These are phyloP conservation scores for Ogataea dorogensis DNA, from an alignment of 805 yeast species.

Conservation along the genomic window DNA sequence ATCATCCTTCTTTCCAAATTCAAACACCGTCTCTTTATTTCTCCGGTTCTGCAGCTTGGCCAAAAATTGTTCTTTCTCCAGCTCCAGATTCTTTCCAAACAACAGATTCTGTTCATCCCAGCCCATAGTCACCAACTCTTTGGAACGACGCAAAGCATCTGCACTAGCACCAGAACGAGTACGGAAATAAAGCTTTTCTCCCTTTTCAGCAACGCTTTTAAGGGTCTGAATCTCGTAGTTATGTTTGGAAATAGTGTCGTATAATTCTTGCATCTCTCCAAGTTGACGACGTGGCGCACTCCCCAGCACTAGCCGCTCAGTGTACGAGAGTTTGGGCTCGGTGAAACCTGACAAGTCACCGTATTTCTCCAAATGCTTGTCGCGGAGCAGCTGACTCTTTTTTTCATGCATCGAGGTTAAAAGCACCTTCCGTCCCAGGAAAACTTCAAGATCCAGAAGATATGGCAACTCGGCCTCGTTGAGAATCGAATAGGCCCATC, in stretches of 20 bases:
- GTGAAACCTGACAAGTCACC: slow-evolving; percentile 30
- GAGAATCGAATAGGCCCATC: slow-evolving; percentile 95
- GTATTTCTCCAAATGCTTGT: slow-evolving; percentile 41
- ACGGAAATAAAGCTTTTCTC: slow-evolving; percentile 82
- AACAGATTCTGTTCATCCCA: slow-evolving; percentile 89
- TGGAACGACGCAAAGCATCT: slow-evolving; percentile 83
- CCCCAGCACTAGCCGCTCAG: slow-evolving; percentile 79
- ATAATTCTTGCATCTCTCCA: slow-evolving; percentile 72
- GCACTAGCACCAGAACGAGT: slow-evolving; percentile 84
- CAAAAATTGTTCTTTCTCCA: slow-evolving; percentile 69
- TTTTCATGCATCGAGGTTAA: slow-evolving; percentile 68
- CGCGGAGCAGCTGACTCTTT: slow-evolving; percentile 51
- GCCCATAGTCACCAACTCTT: slow-evolving; percentile 67
- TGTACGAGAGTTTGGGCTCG: slow-evolving; percentile 66
- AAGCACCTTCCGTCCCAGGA: slow-evolving; percentile 78
- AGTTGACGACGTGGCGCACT: slow-evolving; percentile 69
- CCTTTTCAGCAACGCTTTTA: slow-evolving; percentile 74
- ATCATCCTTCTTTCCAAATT: slow-evolving; percentile 70
- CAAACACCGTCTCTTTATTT: slow-evolving; percentile 90
- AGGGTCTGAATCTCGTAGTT: slow-evolving; percentile 68
- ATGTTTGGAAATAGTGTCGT: slow-evolving; percentile 54
- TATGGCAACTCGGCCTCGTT: slow-evolving; percentile 87
- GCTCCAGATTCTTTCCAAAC: slow-evolving; percentile 73
- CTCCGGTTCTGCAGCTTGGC: slow-evolving; percentile 67
- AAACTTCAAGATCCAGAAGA: slow-evolving; percentile 82